Evolutionary conservation across 1,139 yeast species (phyloP), one percentile per base, ranked within the genome.

Genomic region (Candida sanyaensis): DNA sequence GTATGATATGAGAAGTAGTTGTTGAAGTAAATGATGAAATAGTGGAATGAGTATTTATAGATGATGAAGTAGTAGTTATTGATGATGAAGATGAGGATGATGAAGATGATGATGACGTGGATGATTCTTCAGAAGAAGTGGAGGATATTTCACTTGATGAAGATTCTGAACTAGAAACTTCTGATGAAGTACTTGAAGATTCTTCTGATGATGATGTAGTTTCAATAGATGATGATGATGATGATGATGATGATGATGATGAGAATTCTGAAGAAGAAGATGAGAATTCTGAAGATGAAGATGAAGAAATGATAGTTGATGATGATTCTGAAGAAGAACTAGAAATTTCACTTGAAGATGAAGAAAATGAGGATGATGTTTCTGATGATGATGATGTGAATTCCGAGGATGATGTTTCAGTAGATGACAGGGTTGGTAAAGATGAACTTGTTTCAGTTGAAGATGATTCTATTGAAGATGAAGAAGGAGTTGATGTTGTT

Each of bases 21-120:
- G 53, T 47, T 5, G 63, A 48, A 6, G 58, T 51, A 28, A 55
- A 47, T 28, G 60, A 51, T 1, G 54, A 40, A 11, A 41, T 40
- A 5, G 48, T 37, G 31, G 45, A 37, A 24, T 38, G 43, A 37
- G 31, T 11, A 37, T 28, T 30, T 5, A 46, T 23, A 8, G 46
- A 24, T 10, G 55, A 26, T 5, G 55, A 34, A 6, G 55, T 23
- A 5, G 55, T 41, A 13, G 53, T 29, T 32, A 33, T 29, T 12
- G 45, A 34, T 7, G 42, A 29, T 27, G 49, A 31, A 3, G 41
- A 38, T 10, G 30, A 27, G 12, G 36, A 28, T 5, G 41, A 17
- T 4, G 47, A 40, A 8, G 50, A 41, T 10, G 44, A 23, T 8
- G 27, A 8, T 17, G 42, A 12, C 10, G 23, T 11, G 40, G 45